Conservation (phyloP, 2,329 filamentous ascomycete species). For the Xylaria multiplex region DNA sequence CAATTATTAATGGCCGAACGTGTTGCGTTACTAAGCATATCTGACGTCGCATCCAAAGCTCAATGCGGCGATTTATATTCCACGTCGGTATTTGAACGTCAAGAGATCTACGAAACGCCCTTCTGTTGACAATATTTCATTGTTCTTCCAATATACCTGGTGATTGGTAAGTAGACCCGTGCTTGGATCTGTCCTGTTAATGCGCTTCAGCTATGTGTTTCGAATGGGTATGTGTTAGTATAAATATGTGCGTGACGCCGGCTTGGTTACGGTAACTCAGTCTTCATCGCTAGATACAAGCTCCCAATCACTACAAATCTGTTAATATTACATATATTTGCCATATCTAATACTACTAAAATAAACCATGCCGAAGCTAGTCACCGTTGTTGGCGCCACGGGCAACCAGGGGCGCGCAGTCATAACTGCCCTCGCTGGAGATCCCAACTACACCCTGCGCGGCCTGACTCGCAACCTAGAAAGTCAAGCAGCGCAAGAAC, state of each 20-base stretch:
- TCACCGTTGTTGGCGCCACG: conserved; percentile 32
- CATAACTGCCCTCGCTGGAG: conserved; percentile 19
- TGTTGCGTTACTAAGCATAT: conserved; percentile 11
- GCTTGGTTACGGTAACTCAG: neutral
- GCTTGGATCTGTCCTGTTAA: neutral
- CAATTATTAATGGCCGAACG: conserved; percentile 6
- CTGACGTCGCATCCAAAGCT: conserved; percentile 11
- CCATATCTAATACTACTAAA: neutral
- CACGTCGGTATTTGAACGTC: neutral
- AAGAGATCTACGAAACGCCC: neutral
- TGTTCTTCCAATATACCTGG: neutral
- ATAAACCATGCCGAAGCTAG: conserved; percentile 27
- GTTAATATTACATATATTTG: neutral
- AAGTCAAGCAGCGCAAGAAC: conserved; percentile 13
- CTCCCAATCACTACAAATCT: neutral
- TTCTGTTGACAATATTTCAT: neutral
- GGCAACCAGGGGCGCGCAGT: conserved; percentile 30
- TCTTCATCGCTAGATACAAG: neutral
- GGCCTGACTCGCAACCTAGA: conserved; percentile 27
- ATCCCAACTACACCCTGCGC: conserved; percentile 31
- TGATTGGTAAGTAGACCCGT: neutral
- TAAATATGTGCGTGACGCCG: neutral
- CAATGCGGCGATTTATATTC: conserved; percentile 4
- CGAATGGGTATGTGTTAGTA: neutral
- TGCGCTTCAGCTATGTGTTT: neutral